Base-by-base conservation (phyloP, 2,329 filamentous ascomycete species). In the Penicillium sp. region DNA sequence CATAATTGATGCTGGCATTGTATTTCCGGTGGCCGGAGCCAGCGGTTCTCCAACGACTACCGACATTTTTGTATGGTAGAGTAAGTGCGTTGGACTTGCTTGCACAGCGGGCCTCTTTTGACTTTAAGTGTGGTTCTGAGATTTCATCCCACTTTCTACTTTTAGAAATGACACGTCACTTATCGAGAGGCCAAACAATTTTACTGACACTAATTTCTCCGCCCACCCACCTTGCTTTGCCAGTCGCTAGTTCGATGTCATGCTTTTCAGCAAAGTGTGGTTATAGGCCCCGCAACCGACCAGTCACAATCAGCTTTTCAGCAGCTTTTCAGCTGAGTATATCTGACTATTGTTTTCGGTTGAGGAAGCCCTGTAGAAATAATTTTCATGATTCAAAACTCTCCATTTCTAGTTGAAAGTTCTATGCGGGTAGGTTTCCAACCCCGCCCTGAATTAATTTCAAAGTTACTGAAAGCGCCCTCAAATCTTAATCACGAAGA, bases 21-120 rank as follows among this genome's bases (percentile, higher is more conserved):
- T 45, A 16, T 29, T 45, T 45, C 29, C 42, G 3, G 10, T 14
- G 42, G 42, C 28, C 42, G 42, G 9, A 45, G 28, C 19, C 21
- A 45, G 42, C 9, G 28, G 42, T 28, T 45, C 42, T 45, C 42
- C 42, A 45, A 45, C 13, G 28, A 45, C 11, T 29, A 29, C 42
- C 42, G 21, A 28, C 42, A 45, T 29, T 16, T 31, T 16, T 4
- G 28, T 9, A 13, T 10, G 28, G 14, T 31, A 13, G 10, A 31
- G 28, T 13, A 31, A 31, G n/a, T n/a, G n/a, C n/a, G n/a, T n/a
- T n/a, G n/a, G n/a, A n/a, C n/a, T n/a, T n/a, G n/a, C n/a, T n/a
- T n/a, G n/a, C n/a, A n/a, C n/a, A n/a, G n/a, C n/a, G n/a, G n/a
- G n/a, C n/a, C n/a, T n/a, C n/a, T 31, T 3, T 11, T 31, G 8